Conservation (phyloP, 2,329 filamentous ascomycete genomes). For the Daldinia eschscholtzii region DNA sequence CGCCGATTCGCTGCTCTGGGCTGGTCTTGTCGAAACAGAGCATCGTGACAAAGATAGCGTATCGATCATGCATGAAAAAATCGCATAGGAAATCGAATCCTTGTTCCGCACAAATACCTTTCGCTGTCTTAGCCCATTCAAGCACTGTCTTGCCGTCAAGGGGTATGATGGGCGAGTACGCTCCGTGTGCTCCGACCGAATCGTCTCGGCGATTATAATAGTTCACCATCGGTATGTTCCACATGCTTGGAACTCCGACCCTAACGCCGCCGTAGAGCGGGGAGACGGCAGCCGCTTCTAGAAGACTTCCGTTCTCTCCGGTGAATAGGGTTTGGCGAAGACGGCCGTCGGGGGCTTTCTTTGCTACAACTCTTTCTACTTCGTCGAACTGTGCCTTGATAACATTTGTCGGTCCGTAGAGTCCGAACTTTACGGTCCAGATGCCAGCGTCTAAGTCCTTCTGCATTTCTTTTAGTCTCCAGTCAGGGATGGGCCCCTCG, state of each 20-base stretch:
- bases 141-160: slow-evolving; percentile 56
- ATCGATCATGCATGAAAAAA: slow-evolving; percentile 63
- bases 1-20: slow-evolving; percentile 53
- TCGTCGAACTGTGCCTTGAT: slow-evolving; percentile 61
- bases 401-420: slow-evolving; percentile 58
- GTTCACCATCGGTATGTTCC: slow-evolving; percentile 55
- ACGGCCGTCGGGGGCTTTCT: slow-evolving; percentile 55
- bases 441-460: slow-evolving; percentile 57
- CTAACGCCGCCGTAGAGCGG: slow-evolving; percentile 53
- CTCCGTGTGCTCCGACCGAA: slow-evolving; percentile 54
- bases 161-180: slow-evolving; percentile 56
- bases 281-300: slow-evolving; percentile 55
- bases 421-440: slow-evolving; percentile 61
- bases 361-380: slow-evolving; percentile 53
- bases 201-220: slow-evolving; percentile 52
- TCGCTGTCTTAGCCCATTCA: slow-evolving; percentile 58
- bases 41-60: slow-evolving; percentile 63
- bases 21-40: slow-evolving; percentile 62
- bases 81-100: slow-evolving; percentile 61
- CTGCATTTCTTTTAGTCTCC: slow-evolving; percentile 59
- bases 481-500: slow-evolving; percentile 60
- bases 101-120: slow-evolving; percentile 57
- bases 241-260: slow-evolving; percentile 55
- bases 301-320: slow-evolving; percentile 54
- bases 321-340: slow-evolving; percentile 56